Base-by-base conservation (phyloP, 148 eudicot genomes). In the Amaranthus palmeri region DNA sequence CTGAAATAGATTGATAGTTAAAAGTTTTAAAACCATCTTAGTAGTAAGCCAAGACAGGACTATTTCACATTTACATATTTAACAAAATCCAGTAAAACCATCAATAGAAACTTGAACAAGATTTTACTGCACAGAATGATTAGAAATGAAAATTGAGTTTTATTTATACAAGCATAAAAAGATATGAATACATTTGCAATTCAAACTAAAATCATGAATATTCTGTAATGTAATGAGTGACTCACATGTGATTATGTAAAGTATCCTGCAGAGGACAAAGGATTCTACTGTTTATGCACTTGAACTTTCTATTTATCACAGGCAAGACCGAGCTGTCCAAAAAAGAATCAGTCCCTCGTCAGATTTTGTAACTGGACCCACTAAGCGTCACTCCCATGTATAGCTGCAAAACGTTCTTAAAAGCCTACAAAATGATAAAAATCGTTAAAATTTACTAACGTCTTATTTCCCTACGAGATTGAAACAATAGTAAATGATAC, bases 361-460 rank as follows among this genome's bases (percentile, higher is more conserved):
- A 65, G 69, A 80, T n/a, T 68, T 25, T 71, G 74, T 63, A 71
- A 77, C 64, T 77, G 72, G 79, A 77, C 61, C 81, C 83, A 59
- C 76, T 75, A 56, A 80, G 64, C 57, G 79, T 73, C 50, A 81
- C 67, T 71, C 96, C 95, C 82, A 90, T 76, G 71, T 90, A 85
- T 70, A 83, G 74, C 67, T 79, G 82, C 84, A 93, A 80, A 70
- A 87, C 91, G 13, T 89, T 89, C 85, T 79, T 88, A 83, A 88
- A 89, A 48, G 88, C 92, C 98, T 93, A 90, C 65, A 56, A 76
- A 71, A 84, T 47, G 45, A 71, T 68, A 67, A 49, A 5, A 72
- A 18, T 42, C 14, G 8, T 25, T 6, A 63, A 51, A 74, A 36
- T 49, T 10, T 42, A 5, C 72, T 5, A 36, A 5, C 40, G 45